Evolutionary conservation across 73 alveolate genomes (phyloP), one percentile per base, ranked within the genome.

Genomic region (Loxodes magnus): DNA sequence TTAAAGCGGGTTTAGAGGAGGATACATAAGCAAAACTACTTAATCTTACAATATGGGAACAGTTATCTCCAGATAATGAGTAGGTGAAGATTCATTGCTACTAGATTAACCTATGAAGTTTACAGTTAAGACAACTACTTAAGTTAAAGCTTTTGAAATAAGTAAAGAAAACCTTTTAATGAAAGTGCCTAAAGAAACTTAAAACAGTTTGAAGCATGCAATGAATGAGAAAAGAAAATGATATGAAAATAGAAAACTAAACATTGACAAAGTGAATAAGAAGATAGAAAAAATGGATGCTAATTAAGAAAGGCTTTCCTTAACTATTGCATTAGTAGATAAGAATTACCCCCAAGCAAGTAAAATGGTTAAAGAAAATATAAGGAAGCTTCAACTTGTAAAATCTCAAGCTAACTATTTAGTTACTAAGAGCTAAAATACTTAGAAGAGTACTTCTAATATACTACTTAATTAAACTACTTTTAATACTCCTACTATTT

Each of bases 81-180:
- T 25, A 16, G 59, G 59, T 46, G 59, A 46, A 46, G 59, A 46
- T 24, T 46, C 59, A 24, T n/a, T 46, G 9, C 39, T 46, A 22
- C 15, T 24, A 9, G 7, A n/a, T 21, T 25, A 46, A 24, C 53
- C 59, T 10, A 21, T 46, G 59, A 41, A 46, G 15, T 16, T 24
- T 10, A 25, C 59, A 0, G 59, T 46, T 24, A 46, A 25, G 0
- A 41, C 59, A 5, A 9, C 59, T 1, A 22, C 59, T 22, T 10
- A 1, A 25, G 19, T 46, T 7, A 22, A 7, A 21, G 59, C 59
- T 10, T 24, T 46, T 7, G 10, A 24, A 24, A 46, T 46, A n/a
- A 10, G 43, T n/a, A 46, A 24, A 24, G 59, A 46, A 17, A 46
- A 46, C n/a, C 27, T 46, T 23, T 19, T 25, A 10, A 41, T 25